These are phyloP conservation scores for Sphaerostilbella broomeana DNA, from an alignment of 2,329 filamentous ascomycete genomes.

Conservation along the genomic window DNA sequence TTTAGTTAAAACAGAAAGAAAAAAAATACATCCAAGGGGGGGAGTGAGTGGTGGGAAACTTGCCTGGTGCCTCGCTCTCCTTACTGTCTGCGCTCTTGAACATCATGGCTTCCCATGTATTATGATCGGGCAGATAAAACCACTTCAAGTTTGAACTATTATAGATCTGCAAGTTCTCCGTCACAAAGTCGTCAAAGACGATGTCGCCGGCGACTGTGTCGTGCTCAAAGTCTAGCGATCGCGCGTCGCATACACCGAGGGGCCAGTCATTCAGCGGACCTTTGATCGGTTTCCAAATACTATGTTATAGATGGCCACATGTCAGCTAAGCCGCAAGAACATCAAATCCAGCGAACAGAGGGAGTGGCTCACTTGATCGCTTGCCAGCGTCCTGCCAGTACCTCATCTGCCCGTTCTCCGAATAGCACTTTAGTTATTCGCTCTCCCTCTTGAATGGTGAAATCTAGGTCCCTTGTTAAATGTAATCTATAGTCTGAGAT, in stretches of 20 bases:
- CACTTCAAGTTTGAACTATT: background rate
- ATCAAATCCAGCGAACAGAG: too few relatives aligned
- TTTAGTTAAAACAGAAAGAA: too few relatives aligned
- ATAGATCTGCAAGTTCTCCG: background rate
- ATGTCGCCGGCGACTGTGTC: slow-evolving; percentile 1
- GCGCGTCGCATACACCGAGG: background rate
- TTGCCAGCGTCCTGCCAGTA: slow-evolving; percentile 1
- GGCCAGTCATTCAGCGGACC: slow-evolving; percentile 1
- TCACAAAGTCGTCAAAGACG: slow-evolving; percentile 4
- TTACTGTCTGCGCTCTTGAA: slow-evolving; percentile 3
- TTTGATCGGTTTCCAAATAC: slow-evolving; percentile 2
- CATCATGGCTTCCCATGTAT: slow-evolving; percentile 1
- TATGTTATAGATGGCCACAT: background rate
- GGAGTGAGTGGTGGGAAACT: too few relatives aligned
- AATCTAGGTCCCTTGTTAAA: background rate
- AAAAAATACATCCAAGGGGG: too few relatives aligned
- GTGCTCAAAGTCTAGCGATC: background rate
- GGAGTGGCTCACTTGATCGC: slow-evolving; percentile 2
- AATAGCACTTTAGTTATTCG: background rate
- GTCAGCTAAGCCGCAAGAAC: background rate
- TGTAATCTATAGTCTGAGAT: too few relatives aligned
- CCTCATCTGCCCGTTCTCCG: background rate
- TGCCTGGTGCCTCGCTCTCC: background rate
- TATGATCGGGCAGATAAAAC: slow-evolving; percentile 1
- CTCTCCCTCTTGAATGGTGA: slow-evolving; percentile 1